Base-by-base conservation (phyloP, 2,329 filamentous ascomycete genomes). In the Aspergillus quadricinctus region DNA sequence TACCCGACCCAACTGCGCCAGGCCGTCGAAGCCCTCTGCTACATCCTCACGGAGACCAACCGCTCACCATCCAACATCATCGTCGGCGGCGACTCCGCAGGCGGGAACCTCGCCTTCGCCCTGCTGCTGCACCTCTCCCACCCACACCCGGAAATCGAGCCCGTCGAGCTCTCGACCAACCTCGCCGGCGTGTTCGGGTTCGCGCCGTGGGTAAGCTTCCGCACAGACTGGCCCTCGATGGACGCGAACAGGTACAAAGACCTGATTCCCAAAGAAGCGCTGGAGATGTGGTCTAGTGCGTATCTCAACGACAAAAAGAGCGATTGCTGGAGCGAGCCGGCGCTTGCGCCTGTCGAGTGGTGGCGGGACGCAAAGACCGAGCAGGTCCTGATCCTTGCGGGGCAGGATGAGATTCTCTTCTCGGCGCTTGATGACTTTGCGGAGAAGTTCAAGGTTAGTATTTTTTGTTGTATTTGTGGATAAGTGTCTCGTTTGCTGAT, bases 121-220 rank as follows among this genome's bases (percentile, higher is more conserved):
- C 61, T 70, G 2, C 62, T 76, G 9, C 56, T 71, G 29, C 74
- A 76, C 43, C 54, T 75, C 1, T 63, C 69, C 0, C 84, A 86
- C 60, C 83, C 83, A 0, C 82, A 85, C 57, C 76, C 81, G 0
- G 75, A 79, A 0, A 75, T 83, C 65, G 7, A 68, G 77, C 51
- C 62, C 55, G 0, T 74, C 79, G 6, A 59, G 60, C 1, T 71
- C 62, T 37, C 77, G 67, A 43, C 66, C 80, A 53, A 74, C 68
- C 50, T 73, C 35, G 68, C 67, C 2, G 82, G 76, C 1, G 73
- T 77, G 0, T 66, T 86, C 27, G 73, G 83, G 0, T 77, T 84
- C 40, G 80, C 77, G 1, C 83, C 84, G 0, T 87, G 84, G 84
- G 68, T 77, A 4, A 77, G 75, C 17, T 83, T 84, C 64, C 66